Base-by-base conservation (phyloP, 768 basidiomycete species). In the Russula emetica region DNA sequence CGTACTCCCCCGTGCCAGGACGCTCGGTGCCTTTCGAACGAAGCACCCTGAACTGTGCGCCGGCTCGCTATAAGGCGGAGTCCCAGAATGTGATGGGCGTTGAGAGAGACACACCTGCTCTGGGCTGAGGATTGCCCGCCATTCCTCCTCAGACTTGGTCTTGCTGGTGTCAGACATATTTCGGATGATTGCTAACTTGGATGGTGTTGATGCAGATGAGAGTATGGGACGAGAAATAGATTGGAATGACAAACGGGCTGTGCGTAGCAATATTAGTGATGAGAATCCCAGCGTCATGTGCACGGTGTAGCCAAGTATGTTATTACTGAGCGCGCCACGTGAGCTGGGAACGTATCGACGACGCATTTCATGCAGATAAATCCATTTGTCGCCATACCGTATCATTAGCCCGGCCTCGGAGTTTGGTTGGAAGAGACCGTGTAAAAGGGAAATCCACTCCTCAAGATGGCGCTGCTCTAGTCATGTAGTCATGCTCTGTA, bases 21-120 rank as follows among this genome's bases (percentile, higher is more conserved):
- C 73, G 70, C 70, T 98, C 95, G 1, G 95, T 98, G 22, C 90
- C 94, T 75, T 97, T 95, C 78, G 87, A 67, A 54, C 94, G 85
- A 14, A 97, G 75, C 42, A 98, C 79, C 61, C 86, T 82, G 76
- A 97, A 98, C 93, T 96, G 69, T 13, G n/a, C 8, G 30, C 14
- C 20, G 10, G 26, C 13, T 47, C 26, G 2, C 34, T 34, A 24
- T 67, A 54, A 45, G 42, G 44, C 49, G 30, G 60, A 32, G 20
- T 5, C 32, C 8, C 36, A 6, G 22, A 32, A 22, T 30, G 5
- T 9, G 36, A 53, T 50, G 3, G 11, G 20, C 18, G 16, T 32
- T 3, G 30, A 32, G 60, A 20, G 14, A 30, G 30, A 75, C 80
- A 45, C 70, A 91, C 92, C 83, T 97, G 94, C 72, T 92, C 85